Evolutionary conservation across 345 rosid species (phyloP).

Genomic region (Boechera divaricarpa): DNA sequence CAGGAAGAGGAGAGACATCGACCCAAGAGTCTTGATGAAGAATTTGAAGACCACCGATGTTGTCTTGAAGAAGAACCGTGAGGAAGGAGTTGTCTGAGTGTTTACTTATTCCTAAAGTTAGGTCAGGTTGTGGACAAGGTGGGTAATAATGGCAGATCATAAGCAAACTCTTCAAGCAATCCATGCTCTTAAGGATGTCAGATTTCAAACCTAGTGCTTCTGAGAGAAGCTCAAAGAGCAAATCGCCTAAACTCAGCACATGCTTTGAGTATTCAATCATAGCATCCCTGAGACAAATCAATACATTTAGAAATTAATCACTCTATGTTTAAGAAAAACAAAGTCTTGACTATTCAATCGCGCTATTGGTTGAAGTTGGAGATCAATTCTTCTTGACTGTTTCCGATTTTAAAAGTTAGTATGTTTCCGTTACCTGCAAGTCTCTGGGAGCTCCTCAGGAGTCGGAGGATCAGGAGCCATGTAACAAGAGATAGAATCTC

Average conservation of each 20-base stretch:
- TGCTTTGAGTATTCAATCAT: no score
- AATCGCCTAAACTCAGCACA: no score
- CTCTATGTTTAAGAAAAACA: no score
- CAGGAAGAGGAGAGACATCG: slow-evolving; percentile 13
- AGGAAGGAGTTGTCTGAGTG: slow-evolving; percentile 44
- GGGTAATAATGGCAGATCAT: slow-evolving; percentile 49
- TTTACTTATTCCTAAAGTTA: slow-evolving; percentile 40
- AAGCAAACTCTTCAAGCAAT: neutral
- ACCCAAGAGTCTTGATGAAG: slow-evolving; percentile 38
- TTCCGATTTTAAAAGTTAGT: neutral
- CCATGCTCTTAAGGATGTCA: no score
- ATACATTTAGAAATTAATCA: no score
- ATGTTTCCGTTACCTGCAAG: slow-evolving; percentile 50
- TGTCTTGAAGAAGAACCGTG: slow-evolving; percentile 20
- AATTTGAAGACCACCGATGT: neutral
- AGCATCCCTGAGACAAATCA: no score
- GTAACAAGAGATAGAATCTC: slow-evolving; percentile 52
- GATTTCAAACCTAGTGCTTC: no score
- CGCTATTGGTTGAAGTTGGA: neutral
- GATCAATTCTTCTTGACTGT: neutral
- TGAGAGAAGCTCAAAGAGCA: no score
- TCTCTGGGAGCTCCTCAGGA: slow-evolving; percentile 53
- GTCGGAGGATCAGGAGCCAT: slow-evolving; percentile 53
- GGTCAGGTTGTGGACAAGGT: slow-evolving; percentile 54
- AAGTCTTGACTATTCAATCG: neutral